Percentiles rank a stretch among this genome's conserved stretches.
Conservation (phyloP, 1,139 yeast species). For the Petasospora rhodanensis region DNA sequence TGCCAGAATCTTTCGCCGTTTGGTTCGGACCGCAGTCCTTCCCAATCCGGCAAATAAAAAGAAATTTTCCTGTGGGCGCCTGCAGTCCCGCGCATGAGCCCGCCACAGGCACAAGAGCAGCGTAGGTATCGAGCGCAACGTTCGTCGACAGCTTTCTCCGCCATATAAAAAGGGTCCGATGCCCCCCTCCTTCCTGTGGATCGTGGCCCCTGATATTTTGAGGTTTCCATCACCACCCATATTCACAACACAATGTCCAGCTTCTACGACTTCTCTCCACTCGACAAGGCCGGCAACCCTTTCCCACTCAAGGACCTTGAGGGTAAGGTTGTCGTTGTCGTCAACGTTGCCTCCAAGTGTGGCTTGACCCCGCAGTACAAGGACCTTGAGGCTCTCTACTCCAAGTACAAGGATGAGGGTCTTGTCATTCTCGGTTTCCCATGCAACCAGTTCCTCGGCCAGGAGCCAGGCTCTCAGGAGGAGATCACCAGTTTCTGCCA, state of each 20-base stretch:
- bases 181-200: no score
- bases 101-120: no score
- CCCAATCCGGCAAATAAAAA: slow-evolving; percentile 6
- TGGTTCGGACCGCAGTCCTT: slow-evolving; percentile 3
- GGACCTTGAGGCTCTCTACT: slow-evolving; percentile 78
- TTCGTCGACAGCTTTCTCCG: no score
- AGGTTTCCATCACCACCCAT: no score
- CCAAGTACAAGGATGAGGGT: slow-evolving; percentile 71
- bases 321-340: slow-evolving; percentile 88
- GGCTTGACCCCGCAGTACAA: slow-evolving; percentile 84
- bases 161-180: no score
- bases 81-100: no score
- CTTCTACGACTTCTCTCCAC: slow-evolving; percentile 56
- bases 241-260: slow-evolving; percentile 25
- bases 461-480: slow-evolving; percentile 74
- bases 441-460: slow-evolving; percentile 83
- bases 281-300: slow-evolving; percentile 54
- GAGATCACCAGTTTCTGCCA: slow-evolving; percentile 65
- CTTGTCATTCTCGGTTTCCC: slow-evolving; percentile 89
- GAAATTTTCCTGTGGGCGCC: no score
- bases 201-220: no score
- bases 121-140: no score
- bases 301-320: slow-evolving; percentile 65
- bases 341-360: slow-evolving; percentile 90
- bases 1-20: slow-evolving; percentile 6